Evolutionary conservation across 2,329 filamentous ascomycete genomes (phyloP), one percentile per base, ranked within the genome.

Genomic region (Trichoderma atroviride): DNA sequence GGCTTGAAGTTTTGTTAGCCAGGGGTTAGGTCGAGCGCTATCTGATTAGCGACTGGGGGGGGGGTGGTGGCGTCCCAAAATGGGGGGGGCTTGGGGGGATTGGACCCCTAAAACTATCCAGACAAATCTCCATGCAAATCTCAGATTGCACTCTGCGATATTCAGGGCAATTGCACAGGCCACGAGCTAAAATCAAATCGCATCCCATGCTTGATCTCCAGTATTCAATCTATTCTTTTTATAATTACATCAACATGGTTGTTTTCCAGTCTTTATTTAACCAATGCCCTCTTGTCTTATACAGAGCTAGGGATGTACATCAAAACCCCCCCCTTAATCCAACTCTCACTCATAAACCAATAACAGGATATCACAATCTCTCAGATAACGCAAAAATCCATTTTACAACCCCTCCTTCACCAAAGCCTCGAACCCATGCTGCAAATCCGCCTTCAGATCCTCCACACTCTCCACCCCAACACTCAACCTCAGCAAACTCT

Each of bases 401-500:
- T 6, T 40, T 33, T 55, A 58, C 71, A 61, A 57, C 71, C 70
- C 33, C 37, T 70, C 57, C 52, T 61, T 62, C 22, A 69, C 64
- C 76, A 93, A 75, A 22, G 84, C 86, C 77, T 84, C 83, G 69
- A 95, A 89, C 0, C 86, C 93, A 71, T 86, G 84, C 68, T 89
- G 75, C 53, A 98, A 78, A 82, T 98, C 95, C 47, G 86, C 86
- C 78, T 86, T 89, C 77, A 99, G 78, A 81, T 98, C 96, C 79
- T 96, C 91, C 84, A 92, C 91, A 58, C 87, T 88, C 83, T 99
- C 96, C 37, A 97, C 86, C 0, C 96, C 96, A 40, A 97, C 82
- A 78, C 94, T 97, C 35, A 99, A 82, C 63, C 96, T 83, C 79
- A 97, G 76, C 78, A 98, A 79, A 69, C 87, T 84, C 76, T 84